A percentile compares a stretch with the other conserved stretches of the same genome.
Conservation (phyloP, 345 rosid species). For the Lumnitzera littorea region DNA sequence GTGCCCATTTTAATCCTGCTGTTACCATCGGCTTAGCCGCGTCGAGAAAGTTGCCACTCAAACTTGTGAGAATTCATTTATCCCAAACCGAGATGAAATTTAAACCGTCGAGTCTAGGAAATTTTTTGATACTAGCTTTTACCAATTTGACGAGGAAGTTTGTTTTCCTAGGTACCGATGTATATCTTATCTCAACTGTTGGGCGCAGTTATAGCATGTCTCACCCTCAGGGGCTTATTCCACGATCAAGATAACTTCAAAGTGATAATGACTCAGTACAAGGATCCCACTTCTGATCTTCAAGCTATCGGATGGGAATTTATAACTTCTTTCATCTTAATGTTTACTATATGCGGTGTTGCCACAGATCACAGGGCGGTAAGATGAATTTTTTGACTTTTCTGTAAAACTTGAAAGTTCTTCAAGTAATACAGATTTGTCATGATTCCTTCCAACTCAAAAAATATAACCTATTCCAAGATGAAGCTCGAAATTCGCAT, state of each 20-base stretch:
- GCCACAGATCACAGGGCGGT: constrained; percentile 48
- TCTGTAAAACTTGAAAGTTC: neutral
- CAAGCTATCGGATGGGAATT: constrained; percentile 49
- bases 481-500: too few species aligned
- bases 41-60: constrained; percentile 28
- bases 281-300: constrained; percentile 29
- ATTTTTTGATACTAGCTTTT: neutral
- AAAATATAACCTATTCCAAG: too few species aligned
- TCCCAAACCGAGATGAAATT: too few species aligned
- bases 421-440: neutral
- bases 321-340: constrained; percentile 31
- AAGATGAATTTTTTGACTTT: neutral
- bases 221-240: constrained; percentile 29
- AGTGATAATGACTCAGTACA: constrained; percentile 22
- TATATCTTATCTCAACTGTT: constrained; percentile 33
- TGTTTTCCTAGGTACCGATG: constrained; percentile 27
- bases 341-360: constrained; percentile 26
- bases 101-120: too few species aligned
- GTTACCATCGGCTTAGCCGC: constrained; percentile 5
- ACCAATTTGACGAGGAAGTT: neutral
- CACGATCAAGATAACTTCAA: constrained; percentile 14
- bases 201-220: constrained; percentile 33
- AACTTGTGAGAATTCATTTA: constrained; percentile 19
- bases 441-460: neutral
- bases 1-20: too few species aligned